Evolutionary conservation across 2,329 filamentous ascomycete genomes (phyloP).

Genomic region (Colletotrichum aenigma): DNA sequence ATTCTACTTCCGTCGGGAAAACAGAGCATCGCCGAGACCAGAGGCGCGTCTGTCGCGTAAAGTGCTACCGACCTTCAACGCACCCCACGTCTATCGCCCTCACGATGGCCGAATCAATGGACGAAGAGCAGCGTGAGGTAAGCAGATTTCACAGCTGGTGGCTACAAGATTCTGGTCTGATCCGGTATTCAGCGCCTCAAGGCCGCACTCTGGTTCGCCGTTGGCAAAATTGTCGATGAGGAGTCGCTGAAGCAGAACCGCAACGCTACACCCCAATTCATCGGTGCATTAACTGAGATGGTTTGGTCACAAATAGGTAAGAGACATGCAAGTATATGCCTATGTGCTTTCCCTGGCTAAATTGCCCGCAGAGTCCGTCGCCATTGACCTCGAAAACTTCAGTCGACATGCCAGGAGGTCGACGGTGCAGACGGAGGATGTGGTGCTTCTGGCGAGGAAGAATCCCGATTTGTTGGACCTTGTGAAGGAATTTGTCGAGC

Average conservation of each 20-base stretch:
- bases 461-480: conserved; percentile 85
- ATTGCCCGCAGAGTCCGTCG: conserved; percentile 53
- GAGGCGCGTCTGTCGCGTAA: conserved; percentile 19
- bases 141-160: neutral
- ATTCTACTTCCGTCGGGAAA: neutral
- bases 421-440: conserved; percentile 84
- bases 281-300: conserved; percentile 83
- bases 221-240: conserved; percentile 88
- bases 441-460: conserved; percentile 82
- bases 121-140: conserved; percentile 41
- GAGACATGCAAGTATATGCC: conserved; percentile 6
- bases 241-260: conserved; percentile 74
- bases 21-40: neutral
- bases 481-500: conserved; percentile 71
- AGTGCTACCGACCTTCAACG: neutral
- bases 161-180: neutral
- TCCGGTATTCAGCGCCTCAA: conserved; percentile 70
- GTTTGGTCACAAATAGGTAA: conserved; percentile 86
- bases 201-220: conserved; percentile 81
- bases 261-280: conserved; percentile 92
- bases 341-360: neutral
- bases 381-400: conserved; percentile 60
- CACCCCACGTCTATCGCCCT: neutral
- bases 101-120: conserved; percentile 36
- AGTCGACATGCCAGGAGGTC: conserved; percentile 79